Evolutionary conservation across 371 early-diverging fungal species (phyloP).

Genomic region (Dichotomocladium elegans): DNA sequence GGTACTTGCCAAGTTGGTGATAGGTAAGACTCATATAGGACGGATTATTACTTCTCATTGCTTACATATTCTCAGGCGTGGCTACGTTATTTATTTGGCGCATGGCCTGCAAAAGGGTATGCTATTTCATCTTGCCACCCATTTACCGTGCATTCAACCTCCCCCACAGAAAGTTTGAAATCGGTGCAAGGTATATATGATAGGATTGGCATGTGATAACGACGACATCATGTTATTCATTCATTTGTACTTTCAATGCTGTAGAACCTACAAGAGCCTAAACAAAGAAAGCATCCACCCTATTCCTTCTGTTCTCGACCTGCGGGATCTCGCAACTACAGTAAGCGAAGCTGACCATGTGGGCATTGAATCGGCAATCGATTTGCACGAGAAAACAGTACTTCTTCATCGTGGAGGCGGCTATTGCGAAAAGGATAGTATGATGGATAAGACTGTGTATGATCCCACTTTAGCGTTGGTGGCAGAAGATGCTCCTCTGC

Average conservation of each 20-base stretch:
- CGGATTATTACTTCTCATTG: not conserved
- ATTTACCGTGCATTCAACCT: conserved; percentile 60
- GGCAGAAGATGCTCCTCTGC: conserved; percentile 50
- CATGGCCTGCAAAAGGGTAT: conserved; percentile 53
- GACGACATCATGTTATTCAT: no score
- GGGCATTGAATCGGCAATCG: conserved; percentile 55
- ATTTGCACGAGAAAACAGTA: conserved; percentile 47
- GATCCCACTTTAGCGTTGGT: conserved; percentile 36
- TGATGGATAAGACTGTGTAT: conserved; percentile 13
- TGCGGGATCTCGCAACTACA: conserved; percentile 43
- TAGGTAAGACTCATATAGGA: conserved; percentile 33
- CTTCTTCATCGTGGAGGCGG: conserved; percentile 31
- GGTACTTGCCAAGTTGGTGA: conserved; percentile 38
- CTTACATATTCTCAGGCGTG: conserved; percentile 32
- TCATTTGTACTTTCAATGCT: not conserved
- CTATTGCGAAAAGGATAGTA: conserved; percentile 11
- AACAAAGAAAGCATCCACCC: conserved; percentile 57
- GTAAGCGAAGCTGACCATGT: conserved; percentile 47
- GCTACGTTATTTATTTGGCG: conserved; percentile 63
- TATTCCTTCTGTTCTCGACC: conserved; percentile 61
- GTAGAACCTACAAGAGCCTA: conserved; percentile 57
- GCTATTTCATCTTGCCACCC: conserved; percentile 57
- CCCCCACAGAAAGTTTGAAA: conserved; percentile 56
- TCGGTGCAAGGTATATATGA: conserved; percentile 37
- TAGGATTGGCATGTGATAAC: not conserved